Base-by-base conservation (phyloP, 257 asterid species). In the Solanum etuberosum region DNA sequence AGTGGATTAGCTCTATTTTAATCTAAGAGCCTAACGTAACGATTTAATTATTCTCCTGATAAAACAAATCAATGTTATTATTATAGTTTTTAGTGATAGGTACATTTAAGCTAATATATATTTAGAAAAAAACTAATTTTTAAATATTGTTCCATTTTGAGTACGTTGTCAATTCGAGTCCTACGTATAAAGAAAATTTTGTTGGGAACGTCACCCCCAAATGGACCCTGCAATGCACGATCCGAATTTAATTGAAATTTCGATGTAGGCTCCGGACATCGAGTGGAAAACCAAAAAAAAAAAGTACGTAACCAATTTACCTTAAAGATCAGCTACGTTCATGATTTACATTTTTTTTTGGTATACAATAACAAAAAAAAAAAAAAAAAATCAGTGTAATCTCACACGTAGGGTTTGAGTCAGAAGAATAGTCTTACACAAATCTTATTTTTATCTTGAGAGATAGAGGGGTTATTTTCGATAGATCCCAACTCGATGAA, bases 231-330 rank as follows among this genome's bases (percentile, higher is more conserved):
- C 15, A 51, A 51, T 18, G 4, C 4, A 2, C 4, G 1, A 51
- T 51, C 8, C 1, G 0, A 6, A 51, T 51, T 51, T 0, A 51
- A 1, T 51, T 8, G 2, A 1, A 0, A 4, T 0, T 51, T 0
- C 1, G 18, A 51, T 18, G 0, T 51, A 4, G 0, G 0, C n/a
- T 51, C n/a, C 1, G 0, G 0, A 18, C 23, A 16, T 1, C 4
- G 0, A 0, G 2, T 16, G 61, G 9, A 51, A 51, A 51, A n/a
- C n/a, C 5, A 15, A 43, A 43, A 43, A 42, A 42, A 42, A 42
- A 12, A 15, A 0, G 15, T 43, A 43, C 0, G 54, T 46, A 46
- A 46, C 54, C 0, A 46, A 46, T 43, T 54, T 21, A 59, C 67
- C 2, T 57, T 57, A 21, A 7, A 21, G 63, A 57, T 8, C 67